Percentiles rank a stretch among this genome's conserved stretches.
These are phyloP conservation scores for Fusarium sp. DNA, from an alignment of 2,329 filamentous ascomycete genomes.

Conservation along the genomic window DNA sequence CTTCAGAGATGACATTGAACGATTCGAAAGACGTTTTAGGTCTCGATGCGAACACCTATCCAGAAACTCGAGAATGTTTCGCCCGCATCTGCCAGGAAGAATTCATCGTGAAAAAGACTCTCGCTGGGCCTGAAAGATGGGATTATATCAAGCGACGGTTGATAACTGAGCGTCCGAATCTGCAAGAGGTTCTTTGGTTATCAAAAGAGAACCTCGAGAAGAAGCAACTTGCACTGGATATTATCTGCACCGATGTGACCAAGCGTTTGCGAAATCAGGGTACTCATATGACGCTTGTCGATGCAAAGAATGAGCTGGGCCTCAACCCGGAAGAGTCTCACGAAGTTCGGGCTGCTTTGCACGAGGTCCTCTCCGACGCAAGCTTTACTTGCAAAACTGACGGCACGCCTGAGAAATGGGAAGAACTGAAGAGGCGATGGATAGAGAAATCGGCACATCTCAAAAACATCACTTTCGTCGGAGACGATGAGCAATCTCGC, in stretches of 20 bases:
- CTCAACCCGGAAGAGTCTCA: slow-evolving; percentile 60
- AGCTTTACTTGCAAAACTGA: slow-evolving; percentile 79
- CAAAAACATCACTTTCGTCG: slow-evolving; percentile 60
- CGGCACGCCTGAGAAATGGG: slow-evolving; percentile 76
- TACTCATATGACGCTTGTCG: slow-evolving; percentile 73
- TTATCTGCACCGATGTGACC: slow-evolving; percentile 83
- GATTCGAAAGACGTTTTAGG: slow-evolving; percentile 76
- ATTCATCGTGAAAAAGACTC: slow-evolving; percentile 77
- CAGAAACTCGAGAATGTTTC: slow-evolving; percentile 71
- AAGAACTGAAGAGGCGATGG: slow-evolving; percentile 74
- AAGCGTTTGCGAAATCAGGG: slow-evolving; percentile 76
- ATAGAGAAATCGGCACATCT: slow-evolving; percentile 65
- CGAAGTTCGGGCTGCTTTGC: slow-evolving; percentile 71
- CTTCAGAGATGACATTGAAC: slow-evolving; percentile 83
- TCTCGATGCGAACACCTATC: slow-evolving; percentile 71
- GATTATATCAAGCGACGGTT: slow-evolving; percentile 73
- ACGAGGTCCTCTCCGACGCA: slow-evolving; percentile 69
- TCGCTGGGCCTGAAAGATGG: slow-evolving; percentile 78
- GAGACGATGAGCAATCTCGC: slow-evolving; percentile 61
- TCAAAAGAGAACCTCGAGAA: slow-evolving; percentile 66
- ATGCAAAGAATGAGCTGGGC: slow-evolving; percentile 71
- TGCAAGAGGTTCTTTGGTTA: slow-evolving; percentile 68
- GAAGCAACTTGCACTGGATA: slow-evolving; percentile 76
- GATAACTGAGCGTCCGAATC: slow-evolving; percentile 69
- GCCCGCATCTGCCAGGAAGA: slow-evolving; percentile 73